Evolutionary conservation across 2,329 filamentous ascomycete genomes (phyloP).

Genomic region (Colletotrichum sp.): DNA sequence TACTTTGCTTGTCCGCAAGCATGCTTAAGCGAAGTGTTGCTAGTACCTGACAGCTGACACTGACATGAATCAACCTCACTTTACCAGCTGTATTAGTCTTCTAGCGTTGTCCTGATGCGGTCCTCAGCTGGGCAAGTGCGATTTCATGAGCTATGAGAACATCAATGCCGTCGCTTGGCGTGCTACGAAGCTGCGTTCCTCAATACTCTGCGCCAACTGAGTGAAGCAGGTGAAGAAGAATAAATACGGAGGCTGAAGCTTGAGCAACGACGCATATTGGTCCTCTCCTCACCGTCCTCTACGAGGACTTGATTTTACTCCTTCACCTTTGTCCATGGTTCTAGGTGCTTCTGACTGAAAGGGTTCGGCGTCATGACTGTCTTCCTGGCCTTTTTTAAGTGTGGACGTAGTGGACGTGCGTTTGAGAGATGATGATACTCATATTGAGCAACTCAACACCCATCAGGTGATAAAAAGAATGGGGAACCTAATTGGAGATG

Average conservation of each 20-base stretch:
- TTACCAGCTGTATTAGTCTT: neutral
- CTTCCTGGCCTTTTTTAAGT: neutral
- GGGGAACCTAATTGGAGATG: neutral
- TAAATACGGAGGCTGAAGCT: neutral
- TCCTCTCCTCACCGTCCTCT: neutral
- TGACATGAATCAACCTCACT: rapidly evolving
- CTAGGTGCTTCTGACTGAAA: neutral
- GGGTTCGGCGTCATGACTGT: neutral
- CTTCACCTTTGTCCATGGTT: rapidly evolving
- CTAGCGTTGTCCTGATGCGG: neutral
- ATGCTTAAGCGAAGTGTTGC: rapidly evolving
- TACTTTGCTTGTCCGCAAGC: rapidly evolving
- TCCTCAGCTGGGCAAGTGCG: rapidly evolving
- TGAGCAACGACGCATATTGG: neutral
- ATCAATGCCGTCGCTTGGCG: neutral
- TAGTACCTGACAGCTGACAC: rapidly evolving
- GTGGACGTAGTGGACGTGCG: rapidly evolving
- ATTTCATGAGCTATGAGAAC: neutral
- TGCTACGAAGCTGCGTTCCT: neutral
- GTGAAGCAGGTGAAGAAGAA: rapidly evolving
- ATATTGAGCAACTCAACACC: neutral
- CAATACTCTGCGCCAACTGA: neutral
- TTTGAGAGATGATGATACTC: neutral
- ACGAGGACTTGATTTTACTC: neutral
- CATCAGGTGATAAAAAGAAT: neutral